Base-by-base conservation (phyloP, 2,329 filamentous ascomycete species). In the Colletotrichum sp. region DNA sequence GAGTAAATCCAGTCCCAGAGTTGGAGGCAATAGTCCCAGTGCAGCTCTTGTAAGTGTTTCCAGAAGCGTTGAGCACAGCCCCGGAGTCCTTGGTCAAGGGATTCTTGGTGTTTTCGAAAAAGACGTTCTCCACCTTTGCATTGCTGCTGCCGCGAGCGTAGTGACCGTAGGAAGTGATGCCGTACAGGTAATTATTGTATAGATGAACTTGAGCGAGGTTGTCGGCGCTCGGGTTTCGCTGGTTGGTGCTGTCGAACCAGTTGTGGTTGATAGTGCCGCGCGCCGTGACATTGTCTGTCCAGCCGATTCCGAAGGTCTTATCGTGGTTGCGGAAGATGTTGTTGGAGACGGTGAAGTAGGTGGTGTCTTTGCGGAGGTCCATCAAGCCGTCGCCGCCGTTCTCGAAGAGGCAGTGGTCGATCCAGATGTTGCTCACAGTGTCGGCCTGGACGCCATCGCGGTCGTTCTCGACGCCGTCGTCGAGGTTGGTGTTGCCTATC, bases 301-400 rank as follows among this genome's bases (percentile, higher is more conserved):
- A 78, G 64, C 77, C 75, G 26, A 78, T 78, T 15, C 77, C 77
- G 30, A 78, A 78, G 30, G 60, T 75, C 66, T 78, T 78, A 68
- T 78, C 74, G 63, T 78, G 76, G 62, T 78, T 78, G 28, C 76
- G 72, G 59, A 78, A 76, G 16, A 77, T 75, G 60, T 76, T 78
- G 71, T 78, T 78, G 13, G 77, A 78, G 8, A 78, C 77, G 60
- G 77, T 78, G 60, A 76, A 77, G 68, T 74, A 78, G 9, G 74
- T 77, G 15, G 77, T 78, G 57, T 78, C 77, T 39, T 66, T 72
- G 16, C 77, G 67, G 3, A 78, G 76, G 15, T 78, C 77, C 8
- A 78, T 30, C 15, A 78, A 62, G 9, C 77, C 77, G 39, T 78
- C 76, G 5, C 76, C 76, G 13, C 71, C 72, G 32, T 77, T 57